Evolutionary conservation across 2,329 filamentous ascomycete species (phyloP).

Genomic region (Ceratocystiopsis minuta): DNA sequence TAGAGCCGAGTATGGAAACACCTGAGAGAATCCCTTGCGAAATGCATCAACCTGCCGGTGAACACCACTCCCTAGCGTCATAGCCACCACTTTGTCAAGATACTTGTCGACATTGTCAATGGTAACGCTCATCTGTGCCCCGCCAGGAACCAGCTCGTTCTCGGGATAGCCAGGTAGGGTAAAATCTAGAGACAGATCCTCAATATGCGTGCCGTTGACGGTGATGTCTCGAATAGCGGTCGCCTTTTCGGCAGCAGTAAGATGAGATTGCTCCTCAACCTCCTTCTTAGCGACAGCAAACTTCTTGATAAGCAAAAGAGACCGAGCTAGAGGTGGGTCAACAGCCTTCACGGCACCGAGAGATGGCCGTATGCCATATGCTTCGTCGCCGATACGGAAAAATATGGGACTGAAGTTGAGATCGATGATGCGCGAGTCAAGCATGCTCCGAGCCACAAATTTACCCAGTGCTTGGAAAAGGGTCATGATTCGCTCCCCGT

Average conservation of each 20-base stretch:
- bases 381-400: slow-evolving; percentile 74
- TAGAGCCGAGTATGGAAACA: slow-evolving; percentile 86
- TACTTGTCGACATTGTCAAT: slow-evolving; percentile 87
- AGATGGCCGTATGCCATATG: slow-evolving; percentile 54
- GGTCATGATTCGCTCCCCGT: slow-evolving; percentile 73
- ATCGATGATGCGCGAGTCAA: slow-evolving; percentile 94
- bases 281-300: slow-evolving; percentile 70
- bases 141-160: slow-evolving; percentile 65
- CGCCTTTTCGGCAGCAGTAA: slow-evolving; percentile 53
- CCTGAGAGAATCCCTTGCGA: slow-evolving; percentile 76
- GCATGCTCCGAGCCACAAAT: slow-evolving; percentile 94
- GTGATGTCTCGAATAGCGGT: slow-evolving; percentile 49
- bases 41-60: slow-evolving; percentile 83
- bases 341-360: slow-evolving; percentile 80
- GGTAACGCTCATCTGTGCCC: slow-evolving; percentile 56
- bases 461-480: slow-evolving; percentile 89
- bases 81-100: slow-evolving; percentile 74
- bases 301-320: slow-evolving; percentile 70
- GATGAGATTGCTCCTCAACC: slow-evolving; percentile 49
- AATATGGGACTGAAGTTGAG: slow-evolving; percentile 95
- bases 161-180: slow-evolving; percentile 79
- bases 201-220: slow-evolving; percentile 60
- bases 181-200: slow-evolving; percentile 84
- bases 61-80: slow-evolving; percentile 79
- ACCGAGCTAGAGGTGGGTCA: slow-evolving; percentile 70